phyloP scores from a whole-genome alignment of 1,284 basidiomycete genomes.

The Rhodotorula sp. region DNA sequence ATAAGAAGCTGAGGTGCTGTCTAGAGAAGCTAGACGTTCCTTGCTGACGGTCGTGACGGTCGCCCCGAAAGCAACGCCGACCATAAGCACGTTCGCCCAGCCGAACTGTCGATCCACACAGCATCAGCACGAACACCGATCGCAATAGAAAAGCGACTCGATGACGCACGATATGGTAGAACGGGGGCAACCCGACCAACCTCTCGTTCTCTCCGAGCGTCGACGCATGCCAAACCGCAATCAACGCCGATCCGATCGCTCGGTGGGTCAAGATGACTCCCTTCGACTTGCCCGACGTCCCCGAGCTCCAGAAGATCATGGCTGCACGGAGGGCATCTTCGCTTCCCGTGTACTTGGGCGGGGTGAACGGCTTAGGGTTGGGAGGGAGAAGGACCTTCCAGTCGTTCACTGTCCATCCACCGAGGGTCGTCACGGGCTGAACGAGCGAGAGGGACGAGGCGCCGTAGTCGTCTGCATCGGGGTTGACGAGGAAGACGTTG shows the following conservation, averaged over 20 bases:
- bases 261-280: constrained; percentile 50
- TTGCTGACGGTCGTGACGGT: constrained; percentile 48
- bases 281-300: constrained; percentile 50
- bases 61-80: constrained; percentile 47
- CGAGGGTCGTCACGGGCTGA: neutral
- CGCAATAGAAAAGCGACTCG: neutral
- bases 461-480: constrained; percentile 42
- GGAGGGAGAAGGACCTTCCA: constrained; percentile 39
- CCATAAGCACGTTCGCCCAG: constrained; percentile 46
- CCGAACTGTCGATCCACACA: constrained; percentile 12
- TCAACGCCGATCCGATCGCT: constrained; percentile 45
- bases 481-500: constrained; percentile 43
- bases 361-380: constrained; percentile 26
- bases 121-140: neutral
- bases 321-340: constrained; percentile 29
- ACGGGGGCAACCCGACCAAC: constrained; percentile 49
- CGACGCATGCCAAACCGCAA: constrained; percentile 45
- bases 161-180: constrained; percentile 45
- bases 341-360: constrained; percentile 31
- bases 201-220: constrained; percentile 42
- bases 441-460: constrained; percentile 10
- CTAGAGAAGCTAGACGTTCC: neutral
- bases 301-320: constrained; percentile 48
- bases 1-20: too few relatives aligned
- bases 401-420: constrained; percentile 26